These are phyloP conservation scores for Catharanthus roseus DNA, from an alignment of 257 asterid genomes.

Conservation along the genomic window DNA sequence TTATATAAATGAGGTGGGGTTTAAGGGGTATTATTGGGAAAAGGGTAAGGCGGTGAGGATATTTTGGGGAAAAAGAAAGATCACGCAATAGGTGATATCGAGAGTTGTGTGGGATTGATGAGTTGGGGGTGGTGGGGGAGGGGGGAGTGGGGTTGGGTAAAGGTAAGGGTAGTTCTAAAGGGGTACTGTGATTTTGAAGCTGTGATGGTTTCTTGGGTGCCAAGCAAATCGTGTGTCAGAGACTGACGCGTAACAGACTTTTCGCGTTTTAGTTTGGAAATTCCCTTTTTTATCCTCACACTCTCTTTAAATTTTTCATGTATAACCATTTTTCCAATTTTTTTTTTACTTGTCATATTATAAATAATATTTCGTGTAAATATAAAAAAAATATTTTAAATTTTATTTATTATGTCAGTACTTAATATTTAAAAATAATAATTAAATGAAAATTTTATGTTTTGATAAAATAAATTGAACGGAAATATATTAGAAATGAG, in stretches of 20 bases:
- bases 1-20: conserved; percentile 18
- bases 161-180: neutral
- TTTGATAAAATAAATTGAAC: too few species aligned
- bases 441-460: too few species aligned
- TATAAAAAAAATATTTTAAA: too few species aligned
- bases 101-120: conserved; percentile 9
- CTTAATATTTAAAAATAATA: too few species aligned
- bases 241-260: conserved; percentile 3
- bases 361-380: too few species aligned
- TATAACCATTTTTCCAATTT: too few species aligned
- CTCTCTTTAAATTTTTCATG: neutral
- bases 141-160: too few species aligned
- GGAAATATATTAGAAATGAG: too few species aligned
- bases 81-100: conserved; percentile 1
- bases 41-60: conserved; percentile 22
- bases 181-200: neutral
- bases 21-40: conserved; percentile 9
- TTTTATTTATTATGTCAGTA: too few species aligned
- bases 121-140: too few species aligned
- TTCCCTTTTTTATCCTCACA: neutral
- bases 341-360: too few species aligned
- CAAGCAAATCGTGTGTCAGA: conserved; percentile 22
- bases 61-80: conserved; percentile 6
- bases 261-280: neutral
- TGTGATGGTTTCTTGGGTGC: conserved; percentile 24